Conservation (phyloP, 164 flowering plant species). For the Vitis amurensis region DNA sequence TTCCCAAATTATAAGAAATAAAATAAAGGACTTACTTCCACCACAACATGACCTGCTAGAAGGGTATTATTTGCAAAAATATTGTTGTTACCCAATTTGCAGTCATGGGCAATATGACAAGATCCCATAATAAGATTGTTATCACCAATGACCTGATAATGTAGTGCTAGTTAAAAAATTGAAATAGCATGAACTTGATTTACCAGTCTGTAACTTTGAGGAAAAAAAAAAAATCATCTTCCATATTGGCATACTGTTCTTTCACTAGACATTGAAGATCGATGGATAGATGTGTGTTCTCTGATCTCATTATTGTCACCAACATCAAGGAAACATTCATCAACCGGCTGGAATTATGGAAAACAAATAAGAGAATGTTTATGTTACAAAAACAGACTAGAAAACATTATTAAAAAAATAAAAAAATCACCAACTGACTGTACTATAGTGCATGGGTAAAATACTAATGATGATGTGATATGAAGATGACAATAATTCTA, state of each 20-base stretch:
- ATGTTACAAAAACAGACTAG: no score
- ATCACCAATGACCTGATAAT: slow-evolving; percentile 73
- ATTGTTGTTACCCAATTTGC: slow-evolving; percentile 82
- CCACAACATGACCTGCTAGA: slow-evolving; percentile 87
- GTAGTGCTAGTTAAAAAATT: slow-evolving; percentile 11
- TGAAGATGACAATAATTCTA: not conserved
- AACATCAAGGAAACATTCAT: slow-evolving; percentile 76
- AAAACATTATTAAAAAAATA: no score
- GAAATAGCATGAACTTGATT: not conserved
- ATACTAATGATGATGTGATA: not conserved
- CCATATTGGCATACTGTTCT: slow-evolving; percentile 55
- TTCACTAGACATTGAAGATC: slow-evolving; percentile 81
- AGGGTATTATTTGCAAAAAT: slow-evolving; percentile 92
- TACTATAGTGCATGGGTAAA: not conserved
- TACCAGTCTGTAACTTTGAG: not conserved
- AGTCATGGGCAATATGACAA: slow-evolving; percentile 97
- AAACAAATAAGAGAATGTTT: not conserved
- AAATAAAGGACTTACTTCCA: slow-evolving; percentile 60
- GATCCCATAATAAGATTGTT: slow-evolving; percentile 96
- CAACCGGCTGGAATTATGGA: slow-evolving; percentile 57
- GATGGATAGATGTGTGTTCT: slow-evolving; percentile 82
- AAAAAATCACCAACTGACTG: no score
- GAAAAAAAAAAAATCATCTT: not conserved
- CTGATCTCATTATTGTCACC: slow-evolving; percentile 94
- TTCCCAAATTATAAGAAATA: not conserved